Percentiles rank a stretch among this genome's conserved stretches.
Evolutionary conservation across 345 rosid species (phyloP).

Genomic region (Gossypium ekmanianum): DNA sequence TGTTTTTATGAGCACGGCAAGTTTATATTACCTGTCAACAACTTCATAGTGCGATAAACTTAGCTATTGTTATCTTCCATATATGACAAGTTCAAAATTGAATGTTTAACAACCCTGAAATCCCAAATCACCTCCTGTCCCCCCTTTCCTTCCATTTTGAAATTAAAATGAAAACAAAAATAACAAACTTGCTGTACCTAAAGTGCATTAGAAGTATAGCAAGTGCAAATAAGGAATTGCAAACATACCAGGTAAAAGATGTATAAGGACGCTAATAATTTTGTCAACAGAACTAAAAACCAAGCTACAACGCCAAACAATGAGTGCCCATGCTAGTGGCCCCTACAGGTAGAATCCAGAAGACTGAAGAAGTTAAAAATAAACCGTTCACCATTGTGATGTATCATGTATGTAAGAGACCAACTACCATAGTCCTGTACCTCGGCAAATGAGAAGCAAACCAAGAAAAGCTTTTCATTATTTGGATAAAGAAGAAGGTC

Average conservation of each 20-base stretch:
- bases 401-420: background rate
- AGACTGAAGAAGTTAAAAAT: slow-evolving; percentile 3
- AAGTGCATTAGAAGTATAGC: background rate
- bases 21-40: background rate
- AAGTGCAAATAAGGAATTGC: background rate
- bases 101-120: background rate
- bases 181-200: background rate
- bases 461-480: slow-evolving; percentile 90
- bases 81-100: background rate
- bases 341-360: slow-evolving; percentile 51
- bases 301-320: slow-evolving; percentile 96
- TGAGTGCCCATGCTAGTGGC: slow-evolving; percentile 93
- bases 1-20: background rate
- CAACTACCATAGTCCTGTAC: slow-evolving; percentile 38
- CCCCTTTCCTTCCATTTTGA: background rate
- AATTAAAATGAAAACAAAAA: background rate
- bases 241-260: slow-evolving; percentile 88
- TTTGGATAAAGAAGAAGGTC: slow-evolving; percentile 76
- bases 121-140: background rate
- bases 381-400: slow-evolving; percentile 15
- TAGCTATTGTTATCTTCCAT: background rate
- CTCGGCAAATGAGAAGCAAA: slow-evolving; percentile 97
- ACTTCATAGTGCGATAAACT: background rate
- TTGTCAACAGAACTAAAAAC: slow-evolving; percentile 94
- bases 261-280: slow-evolving; percentile 92